Percentiles rank a stretch among this genome's conserved stretches.
Evolutionary conservation across 2,329 filamentous ascomycete genomes (phyloP).

Genomic region (Graphiopsis chlorocephala): DNA sequence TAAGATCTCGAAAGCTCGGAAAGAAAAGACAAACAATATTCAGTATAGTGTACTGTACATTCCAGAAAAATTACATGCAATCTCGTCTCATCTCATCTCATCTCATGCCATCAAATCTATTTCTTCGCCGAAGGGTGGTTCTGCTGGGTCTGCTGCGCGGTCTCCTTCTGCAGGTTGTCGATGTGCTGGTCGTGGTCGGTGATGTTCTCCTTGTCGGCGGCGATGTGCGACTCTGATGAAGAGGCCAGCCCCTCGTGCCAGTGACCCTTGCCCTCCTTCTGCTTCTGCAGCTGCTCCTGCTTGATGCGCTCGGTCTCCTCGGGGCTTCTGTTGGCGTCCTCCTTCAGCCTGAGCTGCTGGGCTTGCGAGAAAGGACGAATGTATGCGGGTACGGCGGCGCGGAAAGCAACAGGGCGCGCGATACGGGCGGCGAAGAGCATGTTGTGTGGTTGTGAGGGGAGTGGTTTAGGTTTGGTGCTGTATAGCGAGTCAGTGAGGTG

Average conservation of each 20-base stretch:
- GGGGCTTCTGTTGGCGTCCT: constrained; percentile 33
- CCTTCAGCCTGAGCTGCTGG: constrained; percentile 37
- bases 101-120: background rate
- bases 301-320: constrained; percentile 44
- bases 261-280: constrained; percentile 41
- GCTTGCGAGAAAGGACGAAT: constrained; percentile 32
- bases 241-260: constrained; percentile 46
- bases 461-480: background rate
- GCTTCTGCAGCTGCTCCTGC: constrained; percentile 45
- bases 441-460: background rate
- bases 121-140: constrained; percentile 22
- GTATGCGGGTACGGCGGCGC: background rate
- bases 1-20: background rate
- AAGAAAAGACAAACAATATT: background rate
- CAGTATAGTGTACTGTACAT: background rate
- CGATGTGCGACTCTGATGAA: constrained; percentile 40
- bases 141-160: constrained; percentile 40
- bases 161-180: constrained; percentile 45
- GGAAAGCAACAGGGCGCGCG: constrained; percentile 8
- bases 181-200: constrained; percentile 43
- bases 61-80: background rate
- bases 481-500: background rate
- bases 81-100: background rate
- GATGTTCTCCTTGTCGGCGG: constrained; percentile 44
- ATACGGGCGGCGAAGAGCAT: constrained; percentile 7